Percentiles rank a stretch among this genome's conserved stretches.
Conservation (phyloP, 2,329 filamentous ascomycete species). For the Ambrosiella beaveri region DNA sequence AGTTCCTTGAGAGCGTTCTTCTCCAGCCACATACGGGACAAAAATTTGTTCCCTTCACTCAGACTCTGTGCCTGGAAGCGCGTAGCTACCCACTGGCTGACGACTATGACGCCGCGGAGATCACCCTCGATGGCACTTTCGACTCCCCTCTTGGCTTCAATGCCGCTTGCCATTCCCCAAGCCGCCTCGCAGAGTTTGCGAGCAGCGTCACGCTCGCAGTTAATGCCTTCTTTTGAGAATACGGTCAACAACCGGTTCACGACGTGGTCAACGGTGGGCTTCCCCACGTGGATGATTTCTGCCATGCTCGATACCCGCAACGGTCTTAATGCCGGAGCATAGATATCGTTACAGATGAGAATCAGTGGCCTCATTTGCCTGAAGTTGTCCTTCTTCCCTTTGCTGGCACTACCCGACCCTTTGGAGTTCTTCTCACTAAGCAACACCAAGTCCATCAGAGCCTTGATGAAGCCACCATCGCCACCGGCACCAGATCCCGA, state of each 20-base stretch:
- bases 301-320: slow-evolving; percentile 71
- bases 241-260: slow-evolving; percentile 64
- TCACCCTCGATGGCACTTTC: slow-evolving; percentile 56
- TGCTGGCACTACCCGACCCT: slow-evolving; percentile 15
- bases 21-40: slow-evolving; percentile 66
- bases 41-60: slow-evolving; percentile 23
- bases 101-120: slow-evolving; percentile 68
- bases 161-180: slow-evolving; percentile 61
- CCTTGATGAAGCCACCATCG: slow-evolving; percentile 90
- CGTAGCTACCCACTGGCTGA: slow-evolving; percentile 71
- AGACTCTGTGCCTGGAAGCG: slow-evolving; percentile 39
- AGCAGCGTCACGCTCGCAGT: slow-evolving; percentile 76
- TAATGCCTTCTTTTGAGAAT: slow-evolving; percentile 77
- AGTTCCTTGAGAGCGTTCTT: slow-evolving; percentile 51
- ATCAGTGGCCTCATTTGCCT: slow-evolving; percentile 74
- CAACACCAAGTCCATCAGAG: slow-evolving; percentile 75
- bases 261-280: slow-evolving; percentile 73
- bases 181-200: slow-evolving; percentile 68
- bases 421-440: slow-evolving; percentile 64
- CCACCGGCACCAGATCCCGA: slow-evolving; percentile 58
- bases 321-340: slow-evolving; percentile 73
- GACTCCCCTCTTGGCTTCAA: slow-evolving; percentile 49
- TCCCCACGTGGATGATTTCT: slow-evolving; percentile 82
- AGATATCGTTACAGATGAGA: slow-evolving; percentile 93
- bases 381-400: slow-evolving; percentile 61